Conservation (phyloP, 257 asterid genomes). For the Primulina huaijiensis region DNA sequence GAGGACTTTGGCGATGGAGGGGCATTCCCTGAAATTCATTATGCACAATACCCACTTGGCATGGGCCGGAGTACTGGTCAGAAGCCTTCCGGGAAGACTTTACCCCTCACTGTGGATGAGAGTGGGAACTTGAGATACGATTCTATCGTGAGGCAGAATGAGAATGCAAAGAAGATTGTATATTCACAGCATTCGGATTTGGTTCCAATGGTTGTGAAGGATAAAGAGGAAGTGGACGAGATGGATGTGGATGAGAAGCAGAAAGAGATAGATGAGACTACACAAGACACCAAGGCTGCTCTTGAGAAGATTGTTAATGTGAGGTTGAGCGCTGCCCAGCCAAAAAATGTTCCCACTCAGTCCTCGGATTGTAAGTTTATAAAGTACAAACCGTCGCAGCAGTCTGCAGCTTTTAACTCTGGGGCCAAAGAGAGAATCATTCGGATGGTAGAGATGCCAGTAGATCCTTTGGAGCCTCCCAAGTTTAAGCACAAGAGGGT, state of each 20-base stretch:
- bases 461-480: constrained; percentile 92
- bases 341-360: constrained; percentile 72
- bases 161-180: constrained; percentile 80
- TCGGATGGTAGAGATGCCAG: constrained; percentile 92
- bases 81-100: constrained; percentile 58
- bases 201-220: constrained; percentile 72
- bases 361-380: constrained; percentile 79
- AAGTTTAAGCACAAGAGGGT: constrained; percentile 92
- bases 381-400: constrained; percentile 95
- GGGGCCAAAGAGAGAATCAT: constrained; percentile 94
- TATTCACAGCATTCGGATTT: constrained; percentile 77
- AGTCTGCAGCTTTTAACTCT: constrained; percentile 84
- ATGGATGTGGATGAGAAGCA: constrained; percentile 80
- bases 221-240: constrained; percentile 47
- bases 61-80: constrained; percentile 62
- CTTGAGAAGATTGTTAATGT: constrained; percentile 89
- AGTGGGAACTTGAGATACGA: constrained; percentile 79
- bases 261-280: constrained; percentile 73
- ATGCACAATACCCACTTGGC: constrained; percentile 81
- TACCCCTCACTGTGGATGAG: constrained; percentile 86
- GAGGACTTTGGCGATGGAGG: constrained; percentile 96
- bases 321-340: constrained; percentile 93
- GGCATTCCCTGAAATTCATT: constrained; percentile 86
- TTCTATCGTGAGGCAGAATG: constrained; percentile 79
- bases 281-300: constrained; percentile 79